Evolutionary conservation across 805 yeast species (phyloP).

Genomic region (Yamadazyma philogaea): DNA sequence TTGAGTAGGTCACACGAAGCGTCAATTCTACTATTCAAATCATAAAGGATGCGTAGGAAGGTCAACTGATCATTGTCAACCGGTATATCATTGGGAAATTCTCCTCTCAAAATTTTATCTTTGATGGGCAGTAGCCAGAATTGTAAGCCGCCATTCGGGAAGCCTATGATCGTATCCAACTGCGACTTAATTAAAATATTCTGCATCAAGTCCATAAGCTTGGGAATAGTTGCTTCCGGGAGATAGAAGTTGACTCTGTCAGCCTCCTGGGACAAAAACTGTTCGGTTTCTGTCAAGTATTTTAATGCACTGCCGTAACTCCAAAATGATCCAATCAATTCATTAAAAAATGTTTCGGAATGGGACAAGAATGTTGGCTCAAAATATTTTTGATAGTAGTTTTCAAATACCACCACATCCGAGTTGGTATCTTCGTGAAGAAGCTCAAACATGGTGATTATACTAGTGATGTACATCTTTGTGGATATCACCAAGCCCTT

Average conservation of each 20-base stretch:
- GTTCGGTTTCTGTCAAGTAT: constrained; percentile 50
- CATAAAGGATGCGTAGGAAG: constrained; percentile 48
- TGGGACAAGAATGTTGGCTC: constrained; percentile 61
- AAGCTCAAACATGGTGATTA: constrained; percentile 69
- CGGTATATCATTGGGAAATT: not conserved
- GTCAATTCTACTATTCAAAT: constrained; percentile 53
- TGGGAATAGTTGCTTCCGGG: constrained; percentile 53
- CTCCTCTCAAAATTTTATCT: constrained; percentile 1
- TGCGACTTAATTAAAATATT: constrained; percentile 55
- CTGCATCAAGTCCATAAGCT: constrained; percentile 54
- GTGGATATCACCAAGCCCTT: constrained; percentile 51
- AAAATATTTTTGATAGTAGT: constrained; percentile 59
- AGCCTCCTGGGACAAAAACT: constrained; percentile 62
- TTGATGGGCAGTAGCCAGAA: constrained; percentile 51
- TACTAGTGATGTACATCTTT: constrained; percentile 55
- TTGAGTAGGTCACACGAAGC: constrained; percentile 48
- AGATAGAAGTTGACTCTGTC: constrained; percentile 51
- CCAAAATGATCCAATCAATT: constrained; percentile 44
- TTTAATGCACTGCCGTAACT: constrained; percentile 47
- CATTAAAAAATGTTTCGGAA: constrained; percentile 54
- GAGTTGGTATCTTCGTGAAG: constrained; percentile 39
- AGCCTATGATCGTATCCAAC: constrained; percentile 51
- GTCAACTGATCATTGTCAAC: constrained; percentile 22
- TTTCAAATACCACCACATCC: constrained; percentile 45
- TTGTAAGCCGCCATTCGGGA: constrained; percentile 52